Evolutionary conservation across 2,329 filamentous ascomycete genomes (phyloP).

Genomic region (Aureobasidium sp.): DNA sequence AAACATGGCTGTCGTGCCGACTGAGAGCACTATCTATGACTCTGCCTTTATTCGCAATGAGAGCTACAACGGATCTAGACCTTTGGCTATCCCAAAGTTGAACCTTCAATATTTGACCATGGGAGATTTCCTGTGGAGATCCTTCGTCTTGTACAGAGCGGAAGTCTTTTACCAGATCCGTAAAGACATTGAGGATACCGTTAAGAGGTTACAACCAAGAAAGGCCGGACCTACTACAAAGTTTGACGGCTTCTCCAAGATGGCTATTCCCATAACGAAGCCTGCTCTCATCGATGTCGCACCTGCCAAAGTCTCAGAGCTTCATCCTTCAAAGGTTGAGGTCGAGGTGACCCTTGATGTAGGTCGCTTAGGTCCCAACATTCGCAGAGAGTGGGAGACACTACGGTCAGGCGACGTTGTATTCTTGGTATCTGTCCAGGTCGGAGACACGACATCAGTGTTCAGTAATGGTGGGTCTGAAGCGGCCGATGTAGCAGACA

Average conservation of each 20-base stretch:
- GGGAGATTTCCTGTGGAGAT: slow-evolving; percentile 94
- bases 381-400: slow-evolving; percentile 83
- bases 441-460: slow-evolving; percentile 44
- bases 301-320: slow-evolving; percentile 74
- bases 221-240: slow-evolving; percentile 55
- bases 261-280: slow-evolving; percentile 82
- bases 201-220: slow-evolving; percentile 72
- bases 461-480: slow-evolving; percentile 48
- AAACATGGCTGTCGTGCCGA: slow-evolving; percentile 71
- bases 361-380: slow-evolving; percentile 64
- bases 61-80: slow-evolving; percentile 75
- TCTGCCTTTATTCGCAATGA: slow-evolving; percentile 72
- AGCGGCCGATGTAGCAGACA: slow-evolving; percentile 44
- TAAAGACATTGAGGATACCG: slow-evolving; percentile 76
- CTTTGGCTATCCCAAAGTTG: slow-evolving; percentile 84
- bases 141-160: slow-evolving; percentile 78
- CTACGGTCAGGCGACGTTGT: slow-evolving; percentile 82
- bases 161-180: slow-evolving; percentile 92
- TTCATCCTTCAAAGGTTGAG: slow-evolving; percentile 73
- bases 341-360: slow-evolving; percentile 83
- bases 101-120: slow-evolving; percentile 94
- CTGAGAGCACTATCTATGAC: slow-evolving; percentile 75
- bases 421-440: slow-evolving; percentile 73
- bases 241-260: slow-evolving; percentile 81
- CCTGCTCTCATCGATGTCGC: slow-evolving; percentile 81